Conservation (phyloP, 805 yeast genomes). For the Metschnikowia anglica region DNA sequence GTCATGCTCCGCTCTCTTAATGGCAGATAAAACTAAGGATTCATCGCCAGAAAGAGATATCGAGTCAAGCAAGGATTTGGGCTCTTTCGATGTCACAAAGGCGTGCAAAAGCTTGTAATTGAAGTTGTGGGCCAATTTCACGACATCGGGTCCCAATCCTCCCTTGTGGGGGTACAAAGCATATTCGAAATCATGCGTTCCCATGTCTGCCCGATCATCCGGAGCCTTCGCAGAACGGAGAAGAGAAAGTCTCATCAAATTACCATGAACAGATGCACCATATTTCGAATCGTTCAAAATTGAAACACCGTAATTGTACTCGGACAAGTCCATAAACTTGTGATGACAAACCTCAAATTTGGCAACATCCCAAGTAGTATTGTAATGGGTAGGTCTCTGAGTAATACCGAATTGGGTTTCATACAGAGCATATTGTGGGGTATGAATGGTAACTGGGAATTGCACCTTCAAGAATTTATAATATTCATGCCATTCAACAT, state of each 20-base stretch:
- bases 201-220: constrained; percentile 94
- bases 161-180: constrained; percentile 85
- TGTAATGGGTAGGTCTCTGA: constrained; percentile 89
- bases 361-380: constrained; percentile 95
- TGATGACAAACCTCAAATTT: constrained; percentile 95
- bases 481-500: constrained; percentile 83
- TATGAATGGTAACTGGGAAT: constrained; percentile 82
- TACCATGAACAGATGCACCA: constrained; percentile 94
- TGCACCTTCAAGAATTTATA: constrained; percentile 91
- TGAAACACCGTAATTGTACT: constrained; percentile 81
- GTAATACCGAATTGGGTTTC: constrained; percentile 95
- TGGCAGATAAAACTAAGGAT: constrained; percentile 65
- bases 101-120: constrained; percentile 50
- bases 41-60: constrained; percentile 47
- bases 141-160: constrained; percentile 58
- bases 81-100: constrained; percentile 14
- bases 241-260: constrained; percentile 79
- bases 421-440: constrained; percentile 70
- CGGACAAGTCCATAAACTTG: constrained; percentile 90
- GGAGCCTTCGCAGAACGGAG: constrained; percentile 93
- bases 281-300: constrained; percentile 82
- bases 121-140: constrained; percentile 74
- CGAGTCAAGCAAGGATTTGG: constrained; percentile 14
- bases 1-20: constrained; percentile 90
- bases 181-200: constrained; percentile 76